Base-by-base conservation (phyloP, 805 yeast species). In the Yamadazyma phyllophila region DNA sequence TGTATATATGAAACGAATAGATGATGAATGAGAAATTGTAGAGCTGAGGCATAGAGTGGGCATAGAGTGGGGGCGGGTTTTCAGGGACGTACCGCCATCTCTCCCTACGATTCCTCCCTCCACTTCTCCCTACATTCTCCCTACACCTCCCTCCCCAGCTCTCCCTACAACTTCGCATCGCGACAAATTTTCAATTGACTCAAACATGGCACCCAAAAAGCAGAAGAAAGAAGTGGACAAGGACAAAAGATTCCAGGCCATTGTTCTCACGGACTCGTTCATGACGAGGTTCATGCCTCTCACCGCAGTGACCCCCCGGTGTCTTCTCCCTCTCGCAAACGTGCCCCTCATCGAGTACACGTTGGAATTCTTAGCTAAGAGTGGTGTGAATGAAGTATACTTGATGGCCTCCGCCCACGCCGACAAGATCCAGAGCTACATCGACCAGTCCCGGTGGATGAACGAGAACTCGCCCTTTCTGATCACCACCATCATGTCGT, bases 341-440 rank as follows among this genome's bases (percentile, higher is more conserved):
- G 88, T 88, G 14, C 99, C 99, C 8, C 76, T 94, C 59, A 81
- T 94, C 50, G 98, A 94, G 63, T 94, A 94, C 63, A 94, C 99
- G 2, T 71, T 94, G 43, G 98, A 94, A 67, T 94, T 94, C 61
- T 74, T 94, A 38, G 97, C 97, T 9, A 85, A 81, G 53, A 89
- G 96, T 3, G 88, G 89, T 26, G 97, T 90, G 29, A 81, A 82
- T 51, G 97, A 94, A 59, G 97, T 94, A 4, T 89, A 81, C 60
- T 69, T 94, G 51, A 84, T 91, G 78, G 91, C 97, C 66, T 82
- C 94, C 40, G 74, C 95, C 10, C 97, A 92, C 62, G 94, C 96
- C 1, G 92, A 87, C 44, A 90, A 85, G 70, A 83, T 94, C 52
- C 88, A 87, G 62, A 78, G 75, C 32, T 94, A 94, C 60, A 83